Conservation (phyloP, 768 basidiomycete genomes). For the Tricholoma sp. region DNA sequence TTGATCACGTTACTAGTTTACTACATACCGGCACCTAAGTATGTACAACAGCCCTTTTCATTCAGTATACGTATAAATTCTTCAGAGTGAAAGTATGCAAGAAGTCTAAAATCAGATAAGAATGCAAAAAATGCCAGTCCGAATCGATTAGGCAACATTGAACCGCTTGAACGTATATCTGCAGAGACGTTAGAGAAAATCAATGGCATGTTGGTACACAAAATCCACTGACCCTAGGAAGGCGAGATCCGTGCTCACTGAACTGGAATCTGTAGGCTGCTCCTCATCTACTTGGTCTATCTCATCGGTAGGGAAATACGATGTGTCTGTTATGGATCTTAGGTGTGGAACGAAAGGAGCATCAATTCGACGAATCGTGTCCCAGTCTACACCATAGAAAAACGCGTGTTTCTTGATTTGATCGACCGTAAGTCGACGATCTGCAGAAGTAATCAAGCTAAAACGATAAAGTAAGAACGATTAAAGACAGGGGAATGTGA, state of each 20-base stretch:
- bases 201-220: not conserved
- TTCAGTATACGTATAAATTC: not conserved
- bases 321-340: conserved; percentile 90
- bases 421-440: conserved; percentile 72
- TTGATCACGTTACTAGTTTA: too few species aligned
- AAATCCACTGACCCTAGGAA: conserved; percentile 50
- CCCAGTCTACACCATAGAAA: conserved; percentile 97
- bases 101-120: not conserved
- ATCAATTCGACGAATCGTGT: conserved; percentile 79
- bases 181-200: conserved; percentile 6
- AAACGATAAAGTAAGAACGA: not conserved
- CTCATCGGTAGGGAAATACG: conserved; percentile 97
- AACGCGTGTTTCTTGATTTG: conserved; percentile 91
- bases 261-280: conserved; percentile 31
- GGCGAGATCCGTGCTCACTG: conserved; percentile 54
- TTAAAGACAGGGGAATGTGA: not conserved
- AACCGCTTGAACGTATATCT: conserved; percentile 83
- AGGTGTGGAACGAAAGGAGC: conserved; percentile 96
- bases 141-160: conserved; percentile 28
- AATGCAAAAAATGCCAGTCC: not conserved
- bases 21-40: too few species aligned
- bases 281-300: conserved; percentile 69
- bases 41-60: too few species aligned
- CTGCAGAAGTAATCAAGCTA: conserved; percentile 81
- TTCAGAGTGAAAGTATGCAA: not conserved